phyloP scores from a whole-genome alignment of 345 rosid genomes.

The Cardiospermum halicacabum region DNA sequence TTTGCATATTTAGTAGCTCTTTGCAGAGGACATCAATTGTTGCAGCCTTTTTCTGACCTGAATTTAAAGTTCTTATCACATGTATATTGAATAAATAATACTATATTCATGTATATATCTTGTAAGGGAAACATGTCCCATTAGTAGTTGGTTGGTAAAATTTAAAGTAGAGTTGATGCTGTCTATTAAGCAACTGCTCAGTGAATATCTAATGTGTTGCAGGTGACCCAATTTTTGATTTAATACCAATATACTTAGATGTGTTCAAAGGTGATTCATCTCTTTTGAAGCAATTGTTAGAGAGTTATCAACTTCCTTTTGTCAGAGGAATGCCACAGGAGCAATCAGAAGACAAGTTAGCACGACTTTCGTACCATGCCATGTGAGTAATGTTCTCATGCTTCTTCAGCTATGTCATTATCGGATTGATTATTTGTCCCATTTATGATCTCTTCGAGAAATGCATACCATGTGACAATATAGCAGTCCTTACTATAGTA shows the following conservation, averaged over 20 bases:
- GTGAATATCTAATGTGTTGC: constrained; percentile 26
- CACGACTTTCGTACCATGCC: constrained; percentile 71
- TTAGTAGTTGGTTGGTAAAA: background rate
- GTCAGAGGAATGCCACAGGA: constrained; percentile 29
- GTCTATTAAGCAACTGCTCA: background rate
- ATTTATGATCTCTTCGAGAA: background rate
- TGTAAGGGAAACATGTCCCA: background rate
- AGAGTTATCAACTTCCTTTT: constrained; percentile 69
- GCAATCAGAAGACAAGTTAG: constrained; percentile 32
- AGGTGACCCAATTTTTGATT: constrained; percentile 80
- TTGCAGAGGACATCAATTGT: background rate
- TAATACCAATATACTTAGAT: constrained; percentile 80
- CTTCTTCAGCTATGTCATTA: background rate
- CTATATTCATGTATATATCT: background rate
- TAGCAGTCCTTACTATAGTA: background rate
- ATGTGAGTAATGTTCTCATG: constrained; percentile 48
- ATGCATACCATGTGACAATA: background rate
- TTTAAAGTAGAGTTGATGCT: background rate
- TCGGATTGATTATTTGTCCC: background rate
- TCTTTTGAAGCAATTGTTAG: constrained; percentile 62
- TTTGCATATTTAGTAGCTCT: background rate
- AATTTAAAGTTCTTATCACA: background rate
- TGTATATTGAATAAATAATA: background rate
- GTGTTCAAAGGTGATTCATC: constrained; percentile 65
- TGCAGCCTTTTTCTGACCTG: background rate